phyloP scores from a whole-genome alignment of 768 basidiomycete genomes.

The Amanita phalloides region DNA sequence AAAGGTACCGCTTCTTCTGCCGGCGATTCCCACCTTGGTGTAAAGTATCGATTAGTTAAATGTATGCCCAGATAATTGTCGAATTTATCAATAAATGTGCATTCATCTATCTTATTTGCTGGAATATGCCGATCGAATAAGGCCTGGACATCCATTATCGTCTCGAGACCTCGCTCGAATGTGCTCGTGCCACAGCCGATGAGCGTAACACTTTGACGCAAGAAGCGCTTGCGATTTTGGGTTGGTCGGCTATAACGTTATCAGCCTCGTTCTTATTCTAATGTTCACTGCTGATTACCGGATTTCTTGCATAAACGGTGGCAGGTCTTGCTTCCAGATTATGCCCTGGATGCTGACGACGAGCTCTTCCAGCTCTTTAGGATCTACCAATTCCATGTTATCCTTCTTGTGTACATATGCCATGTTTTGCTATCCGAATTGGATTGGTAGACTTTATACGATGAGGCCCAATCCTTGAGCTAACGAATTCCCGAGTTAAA shows the following conservation, averaged over 20 bases:
- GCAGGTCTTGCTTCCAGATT: not conserved
- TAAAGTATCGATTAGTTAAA: too few species aligned
- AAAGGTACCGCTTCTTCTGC: not conserved
- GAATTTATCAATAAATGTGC: too few species aligned
- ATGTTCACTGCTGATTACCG: not conserved
- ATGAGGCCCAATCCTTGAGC: not conserved
- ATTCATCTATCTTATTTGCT: too few species aligned
- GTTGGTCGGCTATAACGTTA: not conserved
- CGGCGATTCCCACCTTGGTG: too few species aligned
- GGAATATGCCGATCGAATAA: too few species aligned
- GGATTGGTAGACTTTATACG: not conserved
- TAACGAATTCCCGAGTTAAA: not conserved
- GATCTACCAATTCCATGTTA: not conserved
- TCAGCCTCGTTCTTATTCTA: not conserved
- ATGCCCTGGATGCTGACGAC: constrained; percentile 4
- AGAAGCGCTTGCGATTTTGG: not conserved
- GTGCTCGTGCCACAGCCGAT: not conserved
- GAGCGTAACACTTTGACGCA: constrained; percentile 5
- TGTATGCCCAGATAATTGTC: too few species aligned
- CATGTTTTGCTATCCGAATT: not conserved
- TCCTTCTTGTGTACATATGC: not conserved
- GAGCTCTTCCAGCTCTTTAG: not conserved
- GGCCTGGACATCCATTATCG: too few species aligned
- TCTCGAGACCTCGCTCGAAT: too few species aligned
- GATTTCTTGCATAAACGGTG: not conserved